Evolutionary conservation across 768 basidiomycete species (phyloP), one percentile per base, ranked within the genome.

Genomic region (Tremella fuciformis): DNA sequence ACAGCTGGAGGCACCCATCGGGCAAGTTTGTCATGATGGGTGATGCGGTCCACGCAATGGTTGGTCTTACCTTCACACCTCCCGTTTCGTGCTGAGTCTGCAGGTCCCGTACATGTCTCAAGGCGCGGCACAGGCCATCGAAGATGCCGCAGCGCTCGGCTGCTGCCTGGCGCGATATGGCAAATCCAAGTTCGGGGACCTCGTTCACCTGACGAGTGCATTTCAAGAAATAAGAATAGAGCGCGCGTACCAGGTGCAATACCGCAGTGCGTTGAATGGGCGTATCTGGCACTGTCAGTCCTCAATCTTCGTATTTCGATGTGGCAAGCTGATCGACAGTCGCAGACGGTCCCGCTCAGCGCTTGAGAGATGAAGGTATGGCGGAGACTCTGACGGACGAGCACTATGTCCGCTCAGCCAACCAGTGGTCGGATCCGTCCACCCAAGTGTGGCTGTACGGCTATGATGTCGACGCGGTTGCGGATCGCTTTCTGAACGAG

Each of bases 41-140:
- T 4, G 42, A 46, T 46, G 42, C 42, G 16, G n/a, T n/a, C 42
- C 42, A 46, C 42, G 42, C 42, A 4, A 46, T 46, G 42, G 42
- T 46, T 8, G 22, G 42, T 34, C 29, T 6, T 11, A 11, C n/a
- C n/a, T 40, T 11, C 13, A 40, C 13, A n/a, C 39, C n/a, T 40
- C 39, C n/a, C 39, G n/a, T 22, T 46, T 4, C 29, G 42, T 18
- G 22, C 22, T 46, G 42, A 18, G 6, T 22, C 42, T 15, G 8
- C 4, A 46, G 42, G n/a, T 78, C 2, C 77, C 77, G 1, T 74
- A 75, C 63, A 51, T 76, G 13, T 70, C 73, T 9, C 75, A 79
- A 61, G 80, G 80, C 6, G 80, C 79, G 3, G 76, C 80, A 1
- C 78, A 80, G 50, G 80, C 79, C 0, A 74, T 80, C 21, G 80